Evolutionary conservation across 2,329 filamentous ascomycete species (phyloP).

Genomic region (Fusarium siculi): DNA sequence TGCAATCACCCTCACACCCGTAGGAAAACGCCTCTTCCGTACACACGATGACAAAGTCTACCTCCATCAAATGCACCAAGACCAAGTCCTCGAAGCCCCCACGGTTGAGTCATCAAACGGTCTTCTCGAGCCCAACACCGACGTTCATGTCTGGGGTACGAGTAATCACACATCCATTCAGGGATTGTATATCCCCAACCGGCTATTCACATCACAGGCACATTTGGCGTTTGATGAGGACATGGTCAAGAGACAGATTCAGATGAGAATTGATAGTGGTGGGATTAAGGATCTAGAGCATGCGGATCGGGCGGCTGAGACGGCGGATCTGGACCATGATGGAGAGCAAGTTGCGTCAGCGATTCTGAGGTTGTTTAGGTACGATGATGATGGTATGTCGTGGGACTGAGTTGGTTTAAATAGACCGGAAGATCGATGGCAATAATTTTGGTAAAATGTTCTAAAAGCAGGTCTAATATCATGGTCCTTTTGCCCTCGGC

Average conservation of each 20-base stretch:
- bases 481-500: no score
- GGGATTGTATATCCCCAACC: constrained; percentile 74
- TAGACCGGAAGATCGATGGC: not conserved
- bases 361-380: constrained; percentile 69
- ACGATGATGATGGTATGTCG: constrained; percentile 57
- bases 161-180: constrained; percentile 76
- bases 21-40: constrained; percentile 76
- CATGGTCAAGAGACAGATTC: constrained; percentile 73
- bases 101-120: constrained; percentile 56
- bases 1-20: constrained; percentile 69
- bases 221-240: constrained; percentile 80
- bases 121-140: constrained; percentile 52
- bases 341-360: constrained; percentile 73
- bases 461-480: not conserved
- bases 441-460: not conserved
- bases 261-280: constrained; percentile 65
- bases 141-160: constrained; percentile 68
- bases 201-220: constrained; percentile 79
- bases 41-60: constrained; percentile 60
- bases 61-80: constrained; percentile 84
- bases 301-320: constrained; percentile 69
- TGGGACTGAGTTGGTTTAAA: constrained; percentile 5
- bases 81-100: constrained; percentile 74
- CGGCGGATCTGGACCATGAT: constrained; percentile 74
- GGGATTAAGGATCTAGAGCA: constrained; percentile 72